phyloP scores from a whole-genome alignment of 1,139 yeast genomes.

The Scheffersomyces titani region DNA sequence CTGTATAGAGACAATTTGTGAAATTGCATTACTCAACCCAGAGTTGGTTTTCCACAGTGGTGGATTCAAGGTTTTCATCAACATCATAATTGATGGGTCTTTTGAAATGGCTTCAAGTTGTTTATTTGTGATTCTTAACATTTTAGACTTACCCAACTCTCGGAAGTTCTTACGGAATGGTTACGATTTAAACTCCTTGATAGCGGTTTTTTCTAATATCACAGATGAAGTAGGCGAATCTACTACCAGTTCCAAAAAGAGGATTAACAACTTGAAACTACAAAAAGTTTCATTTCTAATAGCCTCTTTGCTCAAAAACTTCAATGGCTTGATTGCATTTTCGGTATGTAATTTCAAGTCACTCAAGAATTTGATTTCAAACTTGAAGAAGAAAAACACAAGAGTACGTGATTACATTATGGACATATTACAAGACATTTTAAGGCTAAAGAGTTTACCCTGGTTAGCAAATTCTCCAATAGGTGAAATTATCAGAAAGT shows the following conservation, averaged over 20 bases:
- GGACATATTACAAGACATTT: slow-evolving; percentile 70
- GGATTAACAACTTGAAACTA: slow-evolving; percentile 35
- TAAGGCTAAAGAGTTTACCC: slow-evolving; percentile 61
- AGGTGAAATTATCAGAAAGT: slow-evolving; percentile 29
- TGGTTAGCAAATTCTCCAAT: slow-evolving; percentile 48
- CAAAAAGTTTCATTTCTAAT: slow-evolving; percentile 66
- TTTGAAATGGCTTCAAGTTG: slow-evolving; percentile 57
- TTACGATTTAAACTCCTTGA: slow-evolving; percentile 60
- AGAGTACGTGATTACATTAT: slow-evolving; percentile 62
- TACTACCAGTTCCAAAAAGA: background rate
- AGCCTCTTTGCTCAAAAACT: slow-evolving; percentile 62
- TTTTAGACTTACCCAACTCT: slow-evolving; percentile 62
- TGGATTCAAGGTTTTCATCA: slow-evolving; percentile 62
- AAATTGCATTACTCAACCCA: slow-evolving; percentile 64
- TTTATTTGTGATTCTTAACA: slow-evolving; percentile 55
- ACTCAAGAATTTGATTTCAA: slow-evolving; percentile 58
- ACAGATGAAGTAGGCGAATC: slow-evolving; percentile 2
- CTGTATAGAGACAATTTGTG: slow-evolving; percentile 72
- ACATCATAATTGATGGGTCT: slow-evolving; percentile 63
- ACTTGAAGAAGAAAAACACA: slow-evolving; percentile 59
- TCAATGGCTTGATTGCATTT: slow-evolving; percentile 76
- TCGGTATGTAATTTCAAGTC: slow-evolving; percentile 60
- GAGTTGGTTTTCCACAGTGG: slow-evolving; percentile 61
- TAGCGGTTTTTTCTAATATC: slow-evolving; percentile 52
- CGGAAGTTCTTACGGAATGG: slow-evolving; percentile 61